phyloP scores from a whole-genome alignment of 1,139 yeast genomes.

The Saccharomycopsis hybrid region DNA sequence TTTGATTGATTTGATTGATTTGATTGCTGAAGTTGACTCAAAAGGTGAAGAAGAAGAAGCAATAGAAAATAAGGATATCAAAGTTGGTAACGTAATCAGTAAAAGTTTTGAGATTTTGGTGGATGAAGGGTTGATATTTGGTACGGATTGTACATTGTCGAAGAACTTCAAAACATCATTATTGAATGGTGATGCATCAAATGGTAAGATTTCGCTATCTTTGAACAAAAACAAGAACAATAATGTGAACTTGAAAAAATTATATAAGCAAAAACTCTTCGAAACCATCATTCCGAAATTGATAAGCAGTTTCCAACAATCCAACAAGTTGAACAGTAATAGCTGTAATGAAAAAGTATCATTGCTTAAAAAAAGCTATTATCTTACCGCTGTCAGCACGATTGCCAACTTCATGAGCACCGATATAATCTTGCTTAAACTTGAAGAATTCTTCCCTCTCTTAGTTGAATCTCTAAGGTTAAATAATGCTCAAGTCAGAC shows the following conservation, averaged over 20 bases:
- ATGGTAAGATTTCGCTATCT: no score
- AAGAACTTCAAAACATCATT: neutral
- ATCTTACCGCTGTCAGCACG: conserved; percentile 59
- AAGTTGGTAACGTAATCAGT: conserved; percentile 35
- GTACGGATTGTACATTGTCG: conserved; percentile 30
- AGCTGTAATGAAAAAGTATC: neutral
- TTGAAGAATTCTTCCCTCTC: conserved; percentile 61
- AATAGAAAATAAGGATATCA: conserved; percentile 23
- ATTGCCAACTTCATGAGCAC: conserved; percentile 61
- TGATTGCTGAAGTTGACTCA: neutral
- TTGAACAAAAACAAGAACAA: conserved; percentile 31
- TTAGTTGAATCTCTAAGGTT: conserved; percentile 58
- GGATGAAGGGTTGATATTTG: conserved; percentile 55
- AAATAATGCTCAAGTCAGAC: conserved; percentile 42
- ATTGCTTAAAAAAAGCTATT: conserved; percentile 34
- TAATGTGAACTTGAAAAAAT: conserved; percentile 52
- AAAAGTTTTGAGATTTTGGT: conserved; percentile 58
- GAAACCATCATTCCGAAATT: conserved; percentile 47
- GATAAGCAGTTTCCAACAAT: conserved; percentile 33
- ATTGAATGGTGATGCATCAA: no score
- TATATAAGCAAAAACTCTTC: conserved; percentile 78
- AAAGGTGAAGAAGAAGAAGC: no score
- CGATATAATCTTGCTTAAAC: conserved; percentile 53
- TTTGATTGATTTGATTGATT: conserved; percentile 32
- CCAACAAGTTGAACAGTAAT: conserved; percentile 8